These are phyloP conservation scores for Ophiosphaerella korrae DNA, from an alignment of 2,329 filamentous ascomycete genomes.

Conservation along the genomic window DNA sequence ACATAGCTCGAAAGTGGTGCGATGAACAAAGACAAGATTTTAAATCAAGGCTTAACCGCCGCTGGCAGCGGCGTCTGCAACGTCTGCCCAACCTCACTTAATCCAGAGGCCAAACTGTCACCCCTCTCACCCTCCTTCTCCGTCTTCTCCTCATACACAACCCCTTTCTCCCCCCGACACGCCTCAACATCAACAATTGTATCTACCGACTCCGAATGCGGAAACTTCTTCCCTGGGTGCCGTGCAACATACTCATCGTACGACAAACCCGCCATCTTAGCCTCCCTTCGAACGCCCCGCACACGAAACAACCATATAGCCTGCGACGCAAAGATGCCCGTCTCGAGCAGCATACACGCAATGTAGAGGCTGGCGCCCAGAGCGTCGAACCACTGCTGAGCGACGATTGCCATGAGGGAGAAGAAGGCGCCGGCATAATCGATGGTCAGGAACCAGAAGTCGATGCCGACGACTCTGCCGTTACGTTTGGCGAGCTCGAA, in stretches of 20 bases:
- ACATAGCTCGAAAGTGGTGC: background rate
- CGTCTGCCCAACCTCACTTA: background rate
- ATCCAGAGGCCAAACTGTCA: background rate
- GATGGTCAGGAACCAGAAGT: slow-evolving; percentile 63
- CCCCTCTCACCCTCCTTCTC: background rate
- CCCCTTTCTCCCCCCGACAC: background rate
- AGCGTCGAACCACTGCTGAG: slow-evolving; percentile 65
- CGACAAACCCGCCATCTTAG: slow-evolving; percentile 57
- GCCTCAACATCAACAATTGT: slow-evolving; percentile 6
- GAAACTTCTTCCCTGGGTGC: background rate
- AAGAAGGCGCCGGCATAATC: slow-evolving; percentile 68
- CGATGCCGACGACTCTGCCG: slow-evolving; percentile 66
- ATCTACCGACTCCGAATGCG: slow-evolving; percentile 5
- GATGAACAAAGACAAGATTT: background rate
- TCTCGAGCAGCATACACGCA: slow-evolving; percentile 62
- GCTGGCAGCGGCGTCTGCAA: background rate
- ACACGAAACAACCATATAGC: slow-evolving; percentile 64
- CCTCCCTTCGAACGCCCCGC: slow-evolving; percentile 57
- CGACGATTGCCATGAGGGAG: slow-evolving; percentile 66
- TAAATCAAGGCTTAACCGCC: background rate
- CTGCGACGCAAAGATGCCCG: slow-evolving; percentile 65
- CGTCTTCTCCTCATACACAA: background rate
- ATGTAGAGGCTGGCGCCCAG: slow-evolving; percentile 66
- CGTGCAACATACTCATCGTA: slow-evolving; percentile 46
- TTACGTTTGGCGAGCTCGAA: slow-evolving; percentile 66